Evolutionary conservation across 164 flowering plant species (phyloP), one percentile per base, ranked within the genome.

Genomic region (Vitis rupestris): DNA sequence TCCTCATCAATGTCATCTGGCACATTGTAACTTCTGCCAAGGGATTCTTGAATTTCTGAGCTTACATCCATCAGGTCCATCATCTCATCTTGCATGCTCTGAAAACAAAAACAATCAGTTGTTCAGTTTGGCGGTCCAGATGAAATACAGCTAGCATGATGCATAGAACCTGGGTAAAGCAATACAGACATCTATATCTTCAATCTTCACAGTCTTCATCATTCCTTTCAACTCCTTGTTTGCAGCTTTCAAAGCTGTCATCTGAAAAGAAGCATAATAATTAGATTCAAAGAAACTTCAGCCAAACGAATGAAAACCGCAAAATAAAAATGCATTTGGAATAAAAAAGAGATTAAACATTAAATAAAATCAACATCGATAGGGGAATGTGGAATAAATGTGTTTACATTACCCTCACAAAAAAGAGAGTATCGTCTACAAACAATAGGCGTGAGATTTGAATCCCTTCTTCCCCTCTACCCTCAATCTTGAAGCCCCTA

Each of bases 41-140:
- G 91, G 30, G 97, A 83, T 77, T 95, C 99, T 88, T 93, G 97
- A 72, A 95, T 93, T 79, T 95, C 98, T 70, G 63, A 80, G 65
- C 97, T 95, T 67, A 89, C 88, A 77, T 93, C 98, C 99, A 95
- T 91, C 78, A 95, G 79, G 76, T 95, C 99, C 93, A 91, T 84
- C 99, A 95, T 95, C 81, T 95, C 98, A 81, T 95, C 99, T 95
- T 95, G 99, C 85, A 95, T 80, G 70, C 76, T 93, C 99, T 94
- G 56, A 63, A 81, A 4, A 57, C 17, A 27, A 66, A 55, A 73
- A 47, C 7, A 70, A 56, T 16, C 27, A 62, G 44, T 37, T 37
- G 44, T 37, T 37, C 7, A 37, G 44, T 37, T 37, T 3, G 7
- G 44, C 6, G 7, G 44, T 37, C 44, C 4, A 37, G 44, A 37